phyloP scores from a whole-genome alignment of 352 stramenopile genomes.

The Phytophthora lateralis region DNA sequence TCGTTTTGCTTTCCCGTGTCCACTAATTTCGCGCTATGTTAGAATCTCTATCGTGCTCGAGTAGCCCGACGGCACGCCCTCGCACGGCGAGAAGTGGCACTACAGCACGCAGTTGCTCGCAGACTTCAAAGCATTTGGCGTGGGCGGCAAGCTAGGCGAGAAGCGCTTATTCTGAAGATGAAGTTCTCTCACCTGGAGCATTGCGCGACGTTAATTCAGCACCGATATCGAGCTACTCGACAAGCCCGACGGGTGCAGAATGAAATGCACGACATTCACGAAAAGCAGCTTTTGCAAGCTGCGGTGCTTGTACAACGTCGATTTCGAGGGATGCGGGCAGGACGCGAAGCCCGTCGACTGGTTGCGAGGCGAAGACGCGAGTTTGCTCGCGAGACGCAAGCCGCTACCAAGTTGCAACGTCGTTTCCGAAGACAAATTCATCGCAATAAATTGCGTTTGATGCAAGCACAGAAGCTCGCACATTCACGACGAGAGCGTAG shows the following conservation, averaged over 20 bases:
- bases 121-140: conserved; percentile 76
- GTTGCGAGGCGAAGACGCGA: conserved; percentile 41
- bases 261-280: conserved; percentile 43
- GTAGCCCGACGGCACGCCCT: conserved; percentile 40
- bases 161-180: conserved; percentile 53
- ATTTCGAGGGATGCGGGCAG: conserved; percentile 59
- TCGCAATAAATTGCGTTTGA: conserved; percentile 43
- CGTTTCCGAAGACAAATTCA: conserved; percentile 48
- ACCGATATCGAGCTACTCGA: conserved; percentile 56
- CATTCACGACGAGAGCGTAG: conserved; percentile 37
- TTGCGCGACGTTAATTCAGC: conserved; percentile 70
- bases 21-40: not conserved
- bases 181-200: conserved; percentile 52
- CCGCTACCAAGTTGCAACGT: conserved; percentile 59
- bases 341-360: conserved; percentile 45
- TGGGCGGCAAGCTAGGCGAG: conserved; percentile 49
- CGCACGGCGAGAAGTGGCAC: conserved; percentile 42
- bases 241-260: conserved; percentile 36
- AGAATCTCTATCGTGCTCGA: conserved; percentile 69
- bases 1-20: not conserved
- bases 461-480: conserved; percentile 35
- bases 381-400: conserved; percentile 40
- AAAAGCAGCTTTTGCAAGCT: conserved; percentile 53
- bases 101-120: conserved; percentile 47
- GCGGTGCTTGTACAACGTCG: conserved; percentile 58